Evolutionary conservation across 495 filamentous ascomycete genomes (phyloP), one percentile per base, ranked within the genome.

Genomic region (Aspergillus sclerotiicarbonarius): DNA sequence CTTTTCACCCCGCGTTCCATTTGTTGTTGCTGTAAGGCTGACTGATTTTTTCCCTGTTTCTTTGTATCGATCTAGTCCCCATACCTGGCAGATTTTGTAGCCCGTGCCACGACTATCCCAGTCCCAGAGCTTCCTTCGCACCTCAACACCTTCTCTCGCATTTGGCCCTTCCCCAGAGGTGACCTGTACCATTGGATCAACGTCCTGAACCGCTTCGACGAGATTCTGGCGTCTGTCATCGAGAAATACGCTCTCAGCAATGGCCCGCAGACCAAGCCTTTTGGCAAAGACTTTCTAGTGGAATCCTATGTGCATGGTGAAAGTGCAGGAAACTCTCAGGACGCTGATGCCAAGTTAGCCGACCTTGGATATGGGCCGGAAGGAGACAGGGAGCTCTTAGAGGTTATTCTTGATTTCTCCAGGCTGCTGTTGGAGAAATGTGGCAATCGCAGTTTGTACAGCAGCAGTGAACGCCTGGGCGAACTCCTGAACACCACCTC

Each of bases 181-280:
- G 95, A 99, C 65, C 79, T 98, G 44, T 98, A 98, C 66, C 92
- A 99, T 78, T 99, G 95, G 95, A 97, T 98, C 67, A 87, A 90
- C 32, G 81, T 96, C 41, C 78, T 99, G 47, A 93, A 99, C 74
- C 87, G 92, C 58, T 98, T 99, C 71, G 95, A 99, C 72, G 81
- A 82, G 59, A 84, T 97, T 56, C 76, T 98, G 16, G 90, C 95
- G 56, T 81, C 84, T 25, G 88, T 92, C 67, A 91, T 85, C 69
- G 79, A 87, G 35, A 88, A 85, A 63, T 98, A 99, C 74, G 84
- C 82, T 59, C 80, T 99, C 31, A 84, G 84, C 54, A 82, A 86
- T 50, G 91, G 90, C 5, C 90, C 91, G 8, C 94, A 99, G 68
- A 85, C 78, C 31, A 81, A 84, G 63, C 82, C 86, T 32, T 94